A percentile compares a stretch with the other conserved stretches of the same genome.
Conservation (phyloP, 1,139 yeast genomes). For the Yamadazyma sp. region DNA sequence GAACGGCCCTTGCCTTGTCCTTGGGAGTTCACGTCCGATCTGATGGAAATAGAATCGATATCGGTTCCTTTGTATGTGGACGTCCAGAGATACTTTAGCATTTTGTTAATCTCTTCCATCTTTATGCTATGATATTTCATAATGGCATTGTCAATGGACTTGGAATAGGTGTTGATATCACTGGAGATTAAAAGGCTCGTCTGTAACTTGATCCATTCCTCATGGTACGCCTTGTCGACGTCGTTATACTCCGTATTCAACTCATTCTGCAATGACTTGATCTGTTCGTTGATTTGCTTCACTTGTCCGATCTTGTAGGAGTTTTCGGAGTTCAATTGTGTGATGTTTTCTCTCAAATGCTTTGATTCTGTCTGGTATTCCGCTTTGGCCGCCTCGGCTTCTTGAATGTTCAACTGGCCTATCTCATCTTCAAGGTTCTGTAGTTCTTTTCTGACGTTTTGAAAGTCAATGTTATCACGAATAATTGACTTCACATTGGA, state of each 20-base stretch:
- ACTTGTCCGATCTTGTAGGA: constrained; percentile 85
- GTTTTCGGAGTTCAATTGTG: constrained; percentile 61
- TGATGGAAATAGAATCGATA: constrained; percentile 84
- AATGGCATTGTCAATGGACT: constrained; percentile 87
- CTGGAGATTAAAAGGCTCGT: constrained; percentile 78
- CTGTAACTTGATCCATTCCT: constrained; percentile 75
- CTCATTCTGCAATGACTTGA: constrained; percentile 54
- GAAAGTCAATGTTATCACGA: constrained; percentile 40
- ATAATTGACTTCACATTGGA: constrained; percentile 37
- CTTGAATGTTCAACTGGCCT: constrained; percentile 40
- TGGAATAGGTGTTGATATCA: constrained; percentile 79
- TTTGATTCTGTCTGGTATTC: constrained; percentile 62
- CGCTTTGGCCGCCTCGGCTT: constrained; percentile 66
- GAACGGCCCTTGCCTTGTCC: constrained; percentile 57
- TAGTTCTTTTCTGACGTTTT: constrained; percentile 29
- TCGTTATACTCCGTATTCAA: constrained; percentile 68
- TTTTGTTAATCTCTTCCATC: constrained; percentile 89
- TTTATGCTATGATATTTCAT: constrained; percentile 90
- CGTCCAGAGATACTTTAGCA: constrained; percentile 90
- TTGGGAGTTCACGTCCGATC: constrained; percentile 69
- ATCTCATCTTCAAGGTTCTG: constrained; percentile 29
- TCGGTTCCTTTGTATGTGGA: constrained; percentile 94
- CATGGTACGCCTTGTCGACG: constrained; percentile 61
- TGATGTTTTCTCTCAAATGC: constrained; percentile 52
- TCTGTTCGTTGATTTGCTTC: constrained; percentile 77